Evolutionary conservation across 345 rosid species (phyloP), one percentile per base, ranked within the genome.

Genomic region (Eucalyptus brandiana): DNA sequence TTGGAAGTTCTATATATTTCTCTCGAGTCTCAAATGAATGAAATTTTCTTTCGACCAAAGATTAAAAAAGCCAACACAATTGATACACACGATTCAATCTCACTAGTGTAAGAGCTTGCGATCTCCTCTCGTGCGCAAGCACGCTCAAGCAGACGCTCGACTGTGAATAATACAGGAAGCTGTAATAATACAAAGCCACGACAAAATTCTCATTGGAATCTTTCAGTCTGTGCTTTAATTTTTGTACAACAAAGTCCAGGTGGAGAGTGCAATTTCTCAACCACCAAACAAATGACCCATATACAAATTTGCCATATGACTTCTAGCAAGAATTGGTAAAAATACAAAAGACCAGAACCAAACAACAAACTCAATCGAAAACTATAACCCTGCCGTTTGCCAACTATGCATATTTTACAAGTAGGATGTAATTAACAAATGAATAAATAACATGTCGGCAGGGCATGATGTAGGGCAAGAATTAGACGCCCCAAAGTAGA

Each of bases 171-270:
- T 76, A 40, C 47, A 76, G 28, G 47, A 21, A 76, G 83, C 60
- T 13, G 60, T 86, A 86, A 30, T 6, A 53, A 32, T 11, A 51
- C 87, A n/a, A 26, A 86, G 60, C 11, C 49, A 89, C 86, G 87
- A 91, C 87, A 58, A 88, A 87, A 56, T 53, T 49, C 87, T 54
- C 69, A 76, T 76, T 76, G 83, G 24, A 37, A 76, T 23, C 83
- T 76, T 65, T 76, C 86, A 30, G 83, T 76, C 42, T 65, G 56
- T 32, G 10, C 65, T 88, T 62, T 80, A 49, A 28, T 65, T 91
- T 93, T 92, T 67, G 92, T 92, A 93, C 92, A 87, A 40, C 88
- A 92, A 92, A 93, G 90, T 60, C 83, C 40, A 89, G 90, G 92
- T 88, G 92, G 92, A 80, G 91, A 81, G 89, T 58, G 88, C 88